Base-by-base conservation (phyloP, 2,329 filamentous ascomycete genomes). In the Clarireedia monteithiana region DNA sequence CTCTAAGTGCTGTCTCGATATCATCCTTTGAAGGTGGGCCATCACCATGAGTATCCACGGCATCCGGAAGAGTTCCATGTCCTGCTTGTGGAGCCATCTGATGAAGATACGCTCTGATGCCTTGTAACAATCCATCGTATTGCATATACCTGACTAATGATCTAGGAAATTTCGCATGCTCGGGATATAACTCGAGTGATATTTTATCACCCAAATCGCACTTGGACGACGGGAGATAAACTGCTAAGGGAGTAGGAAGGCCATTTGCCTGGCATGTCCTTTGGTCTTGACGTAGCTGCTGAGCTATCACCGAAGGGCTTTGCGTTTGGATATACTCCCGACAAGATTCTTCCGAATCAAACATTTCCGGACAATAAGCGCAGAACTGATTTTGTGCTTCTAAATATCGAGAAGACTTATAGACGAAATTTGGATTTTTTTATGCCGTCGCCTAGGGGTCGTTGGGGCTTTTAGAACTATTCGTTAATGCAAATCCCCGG, bases 91-190 rank as follows among this genome's bases (percentile, higher is more conserved):
- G 53, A 26, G 38, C 46, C 56, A 60, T 60, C 20, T 48, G 46
- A 7, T 38, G 48, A 10, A 60, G 34, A 17, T 60, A 62, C 15
- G 40, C 52, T 51, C 57, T 60, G 52, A 62, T 56, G 23, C 56
- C 52, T 17, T 56, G 53, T 26, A 59, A 30, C 12, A 60, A 54
- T 1, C 58, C 54, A 34, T 34, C 30, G 10, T 34, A 34, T 34
- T 34, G 30, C 30, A 34, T 34, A 12, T 34, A 34, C 10, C 30
- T 34, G 30, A 34, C 30, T 34, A 34, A 12, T 12, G 30, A 34
- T 34, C 30, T 34, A 34, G 30, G 30, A 34, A 34, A 34, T 12
- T 34, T 34, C 12, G 48, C 27, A 49, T 59, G 58, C 20, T 57
- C 53, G 6, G 58, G 59, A 50, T 45, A 60, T 20, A 61, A 27